phyloP scores from a whole-genome alignment of 371 early-diverging fungal species.

The Blastocladiella emersonii region DNA sequence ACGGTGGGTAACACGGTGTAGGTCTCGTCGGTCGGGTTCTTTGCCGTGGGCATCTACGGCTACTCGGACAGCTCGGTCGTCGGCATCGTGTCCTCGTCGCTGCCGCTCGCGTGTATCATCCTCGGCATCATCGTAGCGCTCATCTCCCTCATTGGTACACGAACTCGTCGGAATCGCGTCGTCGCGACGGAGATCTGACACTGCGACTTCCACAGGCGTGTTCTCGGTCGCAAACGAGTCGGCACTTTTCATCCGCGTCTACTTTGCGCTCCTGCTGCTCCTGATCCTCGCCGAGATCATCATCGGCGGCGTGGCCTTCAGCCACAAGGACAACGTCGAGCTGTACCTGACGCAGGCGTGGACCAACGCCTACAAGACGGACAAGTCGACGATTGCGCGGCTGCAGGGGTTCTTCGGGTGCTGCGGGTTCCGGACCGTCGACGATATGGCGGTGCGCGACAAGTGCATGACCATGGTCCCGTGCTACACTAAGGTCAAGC shows the following conservation, averaged over 20 bases:
- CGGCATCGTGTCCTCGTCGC: neutral
- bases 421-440: neutral
- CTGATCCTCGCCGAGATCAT: neutral
- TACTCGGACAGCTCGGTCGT: neutral
- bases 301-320: neutral
- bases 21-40: neutral
- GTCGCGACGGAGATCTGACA: too few species aligned
- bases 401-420: neutral
- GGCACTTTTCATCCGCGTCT: neutral
- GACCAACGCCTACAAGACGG: neutral
- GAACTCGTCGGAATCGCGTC: too few species aligned
- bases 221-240: slow-evolving; percentile 1
- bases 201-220: too few species aligned
- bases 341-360: neutral
- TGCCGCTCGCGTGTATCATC: neutral
- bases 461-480: neutral
- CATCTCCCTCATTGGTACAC: slow-evolving; percentile 2
- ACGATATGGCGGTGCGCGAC: neutral
- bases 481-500: neutral
- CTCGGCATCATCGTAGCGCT: too few species aligned
- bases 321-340: neutral
- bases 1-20: too few species aligned
- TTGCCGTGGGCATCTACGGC: neutral
- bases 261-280: neutral
- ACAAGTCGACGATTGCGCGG: neutral